Evolutionary conservation across 495 filamentous ascomycete species (phyloP).

Genomic region (Podospora bellae-mahoneyi): DNA sequence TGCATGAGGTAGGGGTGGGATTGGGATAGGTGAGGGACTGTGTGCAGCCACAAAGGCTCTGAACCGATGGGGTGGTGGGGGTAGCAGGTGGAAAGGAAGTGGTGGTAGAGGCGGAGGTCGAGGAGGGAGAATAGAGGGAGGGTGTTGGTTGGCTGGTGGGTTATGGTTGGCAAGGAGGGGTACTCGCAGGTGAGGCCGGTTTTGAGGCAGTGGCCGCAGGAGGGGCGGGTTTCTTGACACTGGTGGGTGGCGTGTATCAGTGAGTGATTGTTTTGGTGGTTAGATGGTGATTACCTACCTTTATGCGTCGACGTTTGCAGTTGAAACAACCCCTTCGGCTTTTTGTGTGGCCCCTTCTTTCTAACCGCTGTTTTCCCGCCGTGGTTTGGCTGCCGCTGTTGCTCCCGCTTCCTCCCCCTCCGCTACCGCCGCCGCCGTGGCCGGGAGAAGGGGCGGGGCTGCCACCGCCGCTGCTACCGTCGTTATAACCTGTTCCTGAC

Average conservation of each 20-base stretch:
- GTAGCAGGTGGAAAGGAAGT: constrained; percentile 55
- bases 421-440: neutral
- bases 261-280: neutral
- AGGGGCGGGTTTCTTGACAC: constrained; percentile 58
- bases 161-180: constrained; percentile 43
- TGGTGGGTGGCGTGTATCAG: constrained; percentile 16
- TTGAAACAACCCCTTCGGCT: constrained; percentile 61
- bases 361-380: constrained; percentile 32
- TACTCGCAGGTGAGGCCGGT: constrained; percentile 57
- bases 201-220: constrained; percentile 58
- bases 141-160: constrained; percentile 38
- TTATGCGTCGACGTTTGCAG: constrained; percentile 62
- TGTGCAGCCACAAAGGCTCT: constrained; percentile 56
- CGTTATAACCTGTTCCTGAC: neutral
- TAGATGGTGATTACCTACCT: constrained; percentile 34
- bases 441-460: neutral
- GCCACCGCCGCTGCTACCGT: neutral
- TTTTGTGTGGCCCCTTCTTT: constrained; percentile 55
- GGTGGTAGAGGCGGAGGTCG: constrained; percentile 63
- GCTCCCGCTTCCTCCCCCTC: neutral
- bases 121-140: constrained; percentile 51
- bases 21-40: constrained; percentile 55
- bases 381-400: neutral
- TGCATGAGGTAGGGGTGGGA: constrained; percentile 50
- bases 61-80: constrained; percentile 59